A percentile compares a stretch with the other conserved stretches of the same genome.
Evolutionary conservation across 805 yeast genomes (phyloP).

Genomic region (Ogataea methanolica): DNA sequence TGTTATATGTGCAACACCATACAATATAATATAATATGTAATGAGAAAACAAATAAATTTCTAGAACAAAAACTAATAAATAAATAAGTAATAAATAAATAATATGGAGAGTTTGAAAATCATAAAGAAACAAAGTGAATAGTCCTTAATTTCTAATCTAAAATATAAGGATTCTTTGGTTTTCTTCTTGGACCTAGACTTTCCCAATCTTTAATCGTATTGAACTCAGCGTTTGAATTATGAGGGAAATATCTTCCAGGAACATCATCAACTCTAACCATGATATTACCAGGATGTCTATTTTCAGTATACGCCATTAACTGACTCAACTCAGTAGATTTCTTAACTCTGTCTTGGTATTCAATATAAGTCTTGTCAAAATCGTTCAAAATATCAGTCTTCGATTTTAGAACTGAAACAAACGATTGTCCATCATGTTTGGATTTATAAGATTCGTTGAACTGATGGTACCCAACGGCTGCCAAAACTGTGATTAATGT

Average conservation of each 20-base stretch:
- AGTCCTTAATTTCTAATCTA: too few species aligned
- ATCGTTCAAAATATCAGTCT: slow-evolving; percentile 12
- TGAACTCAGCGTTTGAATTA: slow-evolving; percentile 25
- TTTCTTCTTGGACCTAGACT: slow-evolving; percentile 29
- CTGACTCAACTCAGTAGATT: slow-evolving; percentile 15
- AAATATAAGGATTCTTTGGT: slow-evolving; percentile 20
- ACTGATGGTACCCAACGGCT: slow-evolving; percentile 41
- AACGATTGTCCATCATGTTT: slow-evolving; percentile 33
- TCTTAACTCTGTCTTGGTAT: slow-evolving; percentile 22
- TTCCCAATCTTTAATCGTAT: slow-evolving; percentile 24
- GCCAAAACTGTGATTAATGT: slow-evolving; percentile 15
- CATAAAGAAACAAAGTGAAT: not conserved
- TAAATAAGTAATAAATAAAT: slow-evolving; percentile 4
- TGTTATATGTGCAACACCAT: not conserved
- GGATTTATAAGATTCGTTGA: slow-evolving; percentile 45
- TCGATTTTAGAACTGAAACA: slow-evolving; percentile 13
- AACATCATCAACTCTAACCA: slow-evolving; percentile 25
- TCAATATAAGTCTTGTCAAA: slow-evolving; percentile 17
- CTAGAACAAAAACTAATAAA: not conserved
- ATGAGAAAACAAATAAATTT: slow-evolving; percentile 1
- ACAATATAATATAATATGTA: not conserved
- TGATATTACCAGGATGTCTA: slow-evolving; percentile 11
- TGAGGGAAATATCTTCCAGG: slow-evolving; percentile 28
- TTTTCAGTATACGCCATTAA: slow-evolving; percentile 15
- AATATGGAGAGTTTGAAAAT: not conserved